These are phyloP conservation scores for Paramecium primaurelia DNA, from an alignment of 73 alveolate genomes.

Conservation along the genomic window DNA sequence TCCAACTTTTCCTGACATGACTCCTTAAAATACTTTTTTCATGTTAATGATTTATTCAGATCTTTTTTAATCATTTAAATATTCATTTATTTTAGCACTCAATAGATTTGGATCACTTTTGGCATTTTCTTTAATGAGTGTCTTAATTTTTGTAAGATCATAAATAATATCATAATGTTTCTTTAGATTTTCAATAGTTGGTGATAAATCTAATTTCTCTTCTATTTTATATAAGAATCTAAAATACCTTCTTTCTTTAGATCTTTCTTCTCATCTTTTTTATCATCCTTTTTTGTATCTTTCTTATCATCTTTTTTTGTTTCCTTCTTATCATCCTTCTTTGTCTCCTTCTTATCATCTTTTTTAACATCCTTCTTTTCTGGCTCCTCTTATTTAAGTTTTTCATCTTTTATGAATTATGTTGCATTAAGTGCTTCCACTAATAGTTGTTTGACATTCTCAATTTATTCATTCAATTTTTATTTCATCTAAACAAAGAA, in stretches of 20 bases:
- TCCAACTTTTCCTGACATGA: background rate
- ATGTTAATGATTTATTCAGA: background rate
- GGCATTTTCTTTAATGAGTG: background rate
- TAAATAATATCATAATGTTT: slow-evolving; percentile 12
- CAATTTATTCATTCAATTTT: background rate
- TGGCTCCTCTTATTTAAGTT: background rate
- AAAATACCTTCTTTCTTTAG: background rate
- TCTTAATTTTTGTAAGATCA: slow-evolving; percentile 1
- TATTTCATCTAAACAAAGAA: background rate
- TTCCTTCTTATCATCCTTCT: slow-evolving; percentile 9
- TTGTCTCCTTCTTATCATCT: background rate
- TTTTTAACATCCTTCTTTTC: background rate
- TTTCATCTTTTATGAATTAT: background rate
- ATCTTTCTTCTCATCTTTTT: background rate
- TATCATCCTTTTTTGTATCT: slow-evolving; percentile 10
- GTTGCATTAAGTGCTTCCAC: background rate
- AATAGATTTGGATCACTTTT: slow-evolving; percentile 19
- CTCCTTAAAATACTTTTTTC: background rate
- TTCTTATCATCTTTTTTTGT: slow-evolving; percentile 41
- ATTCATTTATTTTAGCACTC: slow-evolving; percentile 1
- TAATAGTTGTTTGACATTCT: background rate
- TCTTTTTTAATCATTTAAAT: background rate
- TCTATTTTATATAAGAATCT: background rate
- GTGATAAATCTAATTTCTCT: background rate
- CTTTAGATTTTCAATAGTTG: background rate